Evolutionary conservation across 2,329 filamentous ascomycete species (phyloP).

Genomic region (Pseudogymnoascus sp.): DNA sequence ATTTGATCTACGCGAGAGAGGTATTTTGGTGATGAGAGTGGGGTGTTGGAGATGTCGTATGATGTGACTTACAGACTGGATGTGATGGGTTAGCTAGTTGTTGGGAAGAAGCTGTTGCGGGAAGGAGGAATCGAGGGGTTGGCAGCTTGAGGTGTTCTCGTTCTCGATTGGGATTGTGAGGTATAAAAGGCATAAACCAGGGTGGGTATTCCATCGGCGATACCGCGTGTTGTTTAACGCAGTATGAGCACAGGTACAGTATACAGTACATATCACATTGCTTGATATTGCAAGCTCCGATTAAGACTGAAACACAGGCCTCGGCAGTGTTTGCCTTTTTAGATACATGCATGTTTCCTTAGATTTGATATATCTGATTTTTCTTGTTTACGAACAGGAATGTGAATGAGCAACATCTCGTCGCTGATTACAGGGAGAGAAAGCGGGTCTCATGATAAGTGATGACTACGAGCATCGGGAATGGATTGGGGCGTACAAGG

Average conservation of each 20-base stretch:
- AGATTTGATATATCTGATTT: not conserved
- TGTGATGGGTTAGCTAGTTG: not conserved
- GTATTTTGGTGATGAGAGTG: not conserved
- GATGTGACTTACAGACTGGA: not conserved
- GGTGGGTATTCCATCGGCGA: not conserved
- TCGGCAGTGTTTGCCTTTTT: not conserved
- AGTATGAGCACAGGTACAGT: not conserved
- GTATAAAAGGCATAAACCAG: not conserved
- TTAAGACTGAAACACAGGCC: not conserved
- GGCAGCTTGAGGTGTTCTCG: not conserved
- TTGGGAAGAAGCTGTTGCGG: not conserved
- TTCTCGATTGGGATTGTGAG: not conserved
- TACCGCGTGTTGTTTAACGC: not conserved
- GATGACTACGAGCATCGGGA: not conserved
- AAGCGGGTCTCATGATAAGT: not conserved
- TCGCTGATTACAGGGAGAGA: not conserved
- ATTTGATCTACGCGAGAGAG: not conserved
- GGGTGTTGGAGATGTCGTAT: not conserved
- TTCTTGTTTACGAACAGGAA: not conserved
- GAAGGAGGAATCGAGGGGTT: not conserved
- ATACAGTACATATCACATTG: not conserved
- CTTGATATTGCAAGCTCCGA: not conserved
- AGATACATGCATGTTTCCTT: not conserved
- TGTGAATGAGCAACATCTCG: not conserved
- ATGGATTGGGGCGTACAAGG: not conserved